These are phyloP conservation scores for Colletotrichum brevisporum DNA, from an alignment of 2,329 filamentous ascomycete species.

Conservation along the genomic window DNA sequence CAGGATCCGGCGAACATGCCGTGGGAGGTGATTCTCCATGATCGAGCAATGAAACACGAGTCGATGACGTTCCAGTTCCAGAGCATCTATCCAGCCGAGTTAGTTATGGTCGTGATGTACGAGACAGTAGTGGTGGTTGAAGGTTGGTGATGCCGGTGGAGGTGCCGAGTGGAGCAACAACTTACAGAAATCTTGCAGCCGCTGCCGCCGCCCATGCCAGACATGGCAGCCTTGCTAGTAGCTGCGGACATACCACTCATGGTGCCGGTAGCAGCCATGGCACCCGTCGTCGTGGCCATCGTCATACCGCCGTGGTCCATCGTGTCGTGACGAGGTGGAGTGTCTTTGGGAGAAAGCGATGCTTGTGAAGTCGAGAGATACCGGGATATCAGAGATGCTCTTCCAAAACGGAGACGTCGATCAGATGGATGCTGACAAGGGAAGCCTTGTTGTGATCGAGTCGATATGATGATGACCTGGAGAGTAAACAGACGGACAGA, in stretches of 20 bases:
- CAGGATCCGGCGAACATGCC: slow-evolving; percentile 86
- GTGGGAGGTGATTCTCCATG: slow-evolving; percentile 61
- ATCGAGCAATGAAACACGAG: slow-evolving; percentile 74
- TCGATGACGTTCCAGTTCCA: slow-evolving; percentile 85
- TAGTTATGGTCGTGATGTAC: slow-evolving; percentile 8
- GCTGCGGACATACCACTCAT: slow-evolving; percentile 34
- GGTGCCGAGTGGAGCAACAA: slow-evolving; percentile 45
- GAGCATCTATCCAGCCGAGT: slow-evolving; percentile 70
- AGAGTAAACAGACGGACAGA: slow-evolving; percentile 6
- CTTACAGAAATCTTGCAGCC: slow-evolving; percentile 60
- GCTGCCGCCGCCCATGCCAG: slow-evolving; percentile 44
- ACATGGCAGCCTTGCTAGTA: slow-evolving; percentile 36
- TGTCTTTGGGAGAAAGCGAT: background rate
- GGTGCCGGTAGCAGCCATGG: slow-evolving; percentile 34
- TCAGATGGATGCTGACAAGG: slow-evolving; percentile 9
- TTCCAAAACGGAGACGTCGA: background rate
- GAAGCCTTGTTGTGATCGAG: background rate
- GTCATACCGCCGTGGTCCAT: slow-evolving; percentile 36
- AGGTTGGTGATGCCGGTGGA: slow-evolving; percentile 22
- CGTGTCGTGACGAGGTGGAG: background rate
- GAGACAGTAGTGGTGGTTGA: slow-evolving; percentile 32
- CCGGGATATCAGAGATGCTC: slow-evolving; percentile 12
- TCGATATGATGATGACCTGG: slow-evolving; percentile 1
- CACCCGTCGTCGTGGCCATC: slow-evolving; percentile 24
- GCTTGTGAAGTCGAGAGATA: background rate